phyloP scores from a whole-genome alignment of 1,284 basidiomycete species.

The Apiotrichum sp. region DNA sequence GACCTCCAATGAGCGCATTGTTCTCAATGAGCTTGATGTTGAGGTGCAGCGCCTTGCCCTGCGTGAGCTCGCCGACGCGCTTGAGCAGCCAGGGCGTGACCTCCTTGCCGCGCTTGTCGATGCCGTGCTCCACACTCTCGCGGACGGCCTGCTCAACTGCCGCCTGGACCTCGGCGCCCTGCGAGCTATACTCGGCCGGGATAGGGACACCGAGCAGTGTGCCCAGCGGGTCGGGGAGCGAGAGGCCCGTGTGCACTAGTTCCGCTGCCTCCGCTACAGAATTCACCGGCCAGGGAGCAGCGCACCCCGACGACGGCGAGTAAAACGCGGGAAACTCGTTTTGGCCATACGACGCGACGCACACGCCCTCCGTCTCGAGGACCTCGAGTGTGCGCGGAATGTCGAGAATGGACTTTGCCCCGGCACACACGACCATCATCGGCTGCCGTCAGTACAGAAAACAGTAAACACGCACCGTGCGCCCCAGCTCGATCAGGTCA shows the following conservation, averaged over 20 bases:
- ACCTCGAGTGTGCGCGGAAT: constrained; percentile 90
- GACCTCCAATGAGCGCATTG: constrained; percentile 77
- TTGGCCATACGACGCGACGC: constrained; percentile 72
- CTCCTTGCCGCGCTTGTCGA: constrained; percentile 78
- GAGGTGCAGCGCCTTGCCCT: constrained; percentile 64
- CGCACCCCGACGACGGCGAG: constrained; percentile 68
- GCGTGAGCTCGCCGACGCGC: constrained; percentile 74
- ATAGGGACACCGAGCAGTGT: constrained; percentile 87
- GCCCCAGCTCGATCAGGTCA: constrained; percentile 72
- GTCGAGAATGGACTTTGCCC: constrained; percentile 92
- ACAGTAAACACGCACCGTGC: constrained; percentile 50
- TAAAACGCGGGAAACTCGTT: constrained; percentile 94
- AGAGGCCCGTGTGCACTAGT: constrained; percentile 34
- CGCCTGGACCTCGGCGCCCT: constrained; percentile 65
- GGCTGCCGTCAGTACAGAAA: constrained; percentile 19
- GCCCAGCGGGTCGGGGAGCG: constrained; percentile 36
- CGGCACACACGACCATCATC: constrained; percentile 86
- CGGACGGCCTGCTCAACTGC: constrained; percentile 78
- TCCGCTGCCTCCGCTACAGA: constrained; percentile 18
- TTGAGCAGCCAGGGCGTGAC: constrained; percentile 91
- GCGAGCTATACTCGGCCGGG: constrained; percentile 64
- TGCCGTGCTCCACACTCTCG: constrained; percentile 75
- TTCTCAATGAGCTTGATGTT: constrained; percentile 85
- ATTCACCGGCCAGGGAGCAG: constrained; percentile 14
- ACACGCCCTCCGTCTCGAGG: constrained; percentile 93